A percentile compares a stretch with the other conserved stretches of the same genome.
phyloP scores from a whole-genome alignment of 2,329 filamentous ascomycete species.

The Beauveria varroae region DNA sequence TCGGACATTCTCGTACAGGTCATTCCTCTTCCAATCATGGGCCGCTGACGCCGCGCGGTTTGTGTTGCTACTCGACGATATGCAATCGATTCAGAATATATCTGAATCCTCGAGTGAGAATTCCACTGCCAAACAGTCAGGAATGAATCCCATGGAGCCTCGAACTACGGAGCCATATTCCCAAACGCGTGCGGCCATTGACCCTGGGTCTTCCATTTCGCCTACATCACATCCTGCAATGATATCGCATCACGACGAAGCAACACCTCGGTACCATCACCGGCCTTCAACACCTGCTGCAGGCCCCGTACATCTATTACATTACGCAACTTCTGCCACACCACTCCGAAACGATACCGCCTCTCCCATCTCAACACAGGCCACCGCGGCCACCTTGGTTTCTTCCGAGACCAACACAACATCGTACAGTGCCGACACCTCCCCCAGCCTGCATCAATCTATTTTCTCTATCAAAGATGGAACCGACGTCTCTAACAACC shows the following conservation, averaged over 20 bases:
- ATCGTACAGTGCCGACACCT: constrained; percentile 33
- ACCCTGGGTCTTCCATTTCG: constrained; percentile 4
- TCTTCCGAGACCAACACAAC: constrained; percentile 25
- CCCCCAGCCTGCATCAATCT: constrained; percentile 41
- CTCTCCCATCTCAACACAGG: constrained; percentile 46
- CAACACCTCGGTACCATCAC: constrained; percentile 1
- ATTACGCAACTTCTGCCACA: constrained; percentile 16
- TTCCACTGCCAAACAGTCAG: not conserved
- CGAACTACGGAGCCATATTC: not conserved
- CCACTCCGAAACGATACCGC: constrained; percentile 37
- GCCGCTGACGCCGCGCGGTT: constrained; percentile 7
- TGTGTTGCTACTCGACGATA: constrained; percentile 7
- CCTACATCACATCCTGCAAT: constrained; percentile 10
- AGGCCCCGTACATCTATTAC: constrained; percentile 23
- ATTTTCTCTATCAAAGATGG: constrained; percentile 51
- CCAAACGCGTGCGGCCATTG: not conserved
- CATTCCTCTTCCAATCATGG: constrained; percentile 7
- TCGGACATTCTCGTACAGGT: not conserved
- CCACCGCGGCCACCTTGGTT: constrained; percentile 28
- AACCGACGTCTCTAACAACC: constrained; percentile 43
- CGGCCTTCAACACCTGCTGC: constrained; percentile 15
- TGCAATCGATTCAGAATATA: constrained; percentile 8
- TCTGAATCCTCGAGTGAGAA: not conserved
- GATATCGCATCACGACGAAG: constrained; percentile 6
- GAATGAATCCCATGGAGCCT: not conserved